Evolutionary conservation across 176 grass and related monocot genomes (phyloP), one percentile per base, ranked within the genome.

Genomic region (Phoenix roebelenii): DNA sequence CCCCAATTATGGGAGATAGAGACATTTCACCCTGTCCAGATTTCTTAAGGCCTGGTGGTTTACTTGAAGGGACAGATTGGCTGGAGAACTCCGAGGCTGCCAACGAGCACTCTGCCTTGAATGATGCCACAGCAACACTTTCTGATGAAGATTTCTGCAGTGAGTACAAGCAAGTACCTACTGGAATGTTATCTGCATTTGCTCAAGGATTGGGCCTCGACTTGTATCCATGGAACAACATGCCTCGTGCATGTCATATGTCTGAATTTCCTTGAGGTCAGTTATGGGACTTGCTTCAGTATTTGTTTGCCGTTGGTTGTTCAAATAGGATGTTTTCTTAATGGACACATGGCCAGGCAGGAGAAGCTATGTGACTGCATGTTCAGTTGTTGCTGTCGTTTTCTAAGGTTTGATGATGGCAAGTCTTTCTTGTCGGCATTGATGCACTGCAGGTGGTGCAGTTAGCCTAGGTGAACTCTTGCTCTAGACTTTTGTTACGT

Each of bases 161-260:
- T 18, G 18, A 55, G 14, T 16, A 32, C n/a, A 48, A 48, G 23
- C 51, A 59, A 24, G 7, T 63, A 23, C 28, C 51, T 54, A 15
- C 29, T 15, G 70, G 19, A 24, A 66, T 55, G 16, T 0, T 7
- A 49, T 51, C 20, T 3, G 15, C 25, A 15, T 23, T 58, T 32
- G 20, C 4, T 59, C 16, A 22, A 32, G 69, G 23, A 28, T 22
- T 15, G 7, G 58, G 15, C 12, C 22, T 79, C 1, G 62, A 72
- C 49, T 56, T 74, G 10, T 49, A 1, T 6, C 4, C 29, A 3
- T 79, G 75, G 84, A 59, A 65, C 7, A 87, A 77, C 52, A 67
- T 73, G 75, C 71, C 71, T 3, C 56, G 54, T 49, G 67, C 71
- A 18, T 55, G 24, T 63, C 54, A 76, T 48, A 69, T 75, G 58